Evolutionary conservation across 768 basidiomycete genomes (phyloP), one percentile per base, ranked within the genome.

Genomic region (Amyloporia xantha): DNA sequence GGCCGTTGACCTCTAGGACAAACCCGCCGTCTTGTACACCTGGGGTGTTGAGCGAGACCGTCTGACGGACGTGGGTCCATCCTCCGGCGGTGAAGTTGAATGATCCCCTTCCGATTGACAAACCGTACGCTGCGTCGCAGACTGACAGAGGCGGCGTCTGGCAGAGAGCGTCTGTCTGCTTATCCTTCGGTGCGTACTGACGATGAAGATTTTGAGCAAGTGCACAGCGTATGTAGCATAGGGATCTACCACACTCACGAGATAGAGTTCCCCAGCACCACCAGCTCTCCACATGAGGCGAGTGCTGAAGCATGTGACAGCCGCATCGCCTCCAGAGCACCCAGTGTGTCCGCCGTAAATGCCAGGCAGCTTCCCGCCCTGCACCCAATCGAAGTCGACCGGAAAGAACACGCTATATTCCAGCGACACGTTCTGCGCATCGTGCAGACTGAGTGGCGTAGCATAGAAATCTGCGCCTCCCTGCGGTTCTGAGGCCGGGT

Each of bases 331-430:
- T 4, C 88, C 88, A 17, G 86, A 87, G 61, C 87, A 90, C 5
- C 66, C 74, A 3, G 60, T 68, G 54, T 76, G 79, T 0, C 86
- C 86, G 0, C 84, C 85, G 57, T 82, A 90, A 3, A 92, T 53
- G 0, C 91, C 92, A 0, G 91, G 89, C 4, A 94, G 62, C 66
- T 96, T 94, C 5, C 92, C 92, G 4, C 78, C 91, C 46, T 77
- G 71, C 15, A 90, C 88, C 73, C 81, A 94, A 45, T 84, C 73
- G 54, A 91, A 94, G 52, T 80, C 76, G 0, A 46, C 51, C 0
- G 86, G 86, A 59, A 95, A 91, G 64, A 82, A 91, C 9, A 90
- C 80, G 61, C 79, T 81, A 62, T 91, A 94, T 19, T 58, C 66
- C 38, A 88, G 59, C 6, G 78, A 76, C 23, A 83, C 80, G 52